Evolutionary conservation across 169 alveolate genomes (phyloP), one percentile per base, ranked within the genome.

Genomic region (Cryptosporidium felis): DNA sequence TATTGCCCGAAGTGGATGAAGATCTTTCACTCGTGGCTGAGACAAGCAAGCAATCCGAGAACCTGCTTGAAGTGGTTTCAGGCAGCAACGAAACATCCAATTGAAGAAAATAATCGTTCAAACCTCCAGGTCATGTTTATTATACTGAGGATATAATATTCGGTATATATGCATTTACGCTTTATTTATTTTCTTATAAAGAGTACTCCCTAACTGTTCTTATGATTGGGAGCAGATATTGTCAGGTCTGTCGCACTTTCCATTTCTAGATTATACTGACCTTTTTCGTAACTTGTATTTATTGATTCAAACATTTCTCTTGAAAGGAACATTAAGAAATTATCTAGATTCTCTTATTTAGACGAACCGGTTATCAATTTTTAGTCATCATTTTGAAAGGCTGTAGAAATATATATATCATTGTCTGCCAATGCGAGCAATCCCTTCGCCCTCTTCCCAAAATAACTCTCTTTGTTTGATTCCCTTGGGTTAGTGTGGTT

Each of bases 21-120:
- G 58, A 62, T 23, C 16, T 23, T 8, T 21, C 58, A 21, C 18
- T 38, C 6, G 28, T 5, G 3, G 23, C 46, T 3, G 80, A 62
- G 45, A 16, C 62, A n/a, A 47, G 34, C 32, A 65, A 44, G 34
- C 81, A 65, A 65, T 28, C 40, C 16, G 81, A 65, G 36, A 65
- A 45, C 45, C 81, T 46, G 81, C 81, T 47, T 28, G 81, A 65
- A 65, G 49, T 65, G 18, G 26, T 62, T n/a, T 65, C 81, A 26
- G 38, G 81, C 81, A 65, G 81, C 81, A 65, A 47, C 81, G 36
- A 65, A 46, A 26, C 62, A 65, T 47, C 81, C 81, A 36, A 28
- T 6, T 65, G 34, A 65, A 42, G 12, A 42, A 10, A 12, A 42
- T 42, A 42, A 42, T 10, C 12, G 12, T 10, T 42, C 16, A 58